phyloP scores from a whole-genome alignment of 345 rosid genomes.

The Arabidopsis suecica region DNA sequence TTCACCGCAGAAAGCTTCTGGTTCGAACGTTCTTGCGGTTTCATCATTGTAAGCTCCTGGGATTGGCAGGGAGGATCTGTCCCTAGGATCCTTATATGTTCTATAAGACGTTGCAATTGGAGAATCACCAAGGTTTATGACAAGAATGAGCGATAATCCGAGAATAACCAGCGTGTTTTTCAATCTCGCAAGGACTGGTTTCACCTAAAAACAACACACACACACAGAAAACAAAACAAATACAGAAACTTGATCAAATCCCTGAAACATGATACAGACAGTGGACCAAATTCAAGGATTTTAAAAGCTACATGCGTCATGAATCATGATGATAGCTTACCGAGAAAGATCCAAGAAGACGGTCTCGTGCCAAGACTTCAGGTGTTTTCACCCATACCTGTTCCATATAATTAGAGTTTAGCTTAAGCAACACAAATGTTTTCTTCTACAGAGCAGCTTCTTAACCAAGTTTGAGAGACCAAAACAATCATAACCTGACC shows the following conservation, averaged over 20 bases:
- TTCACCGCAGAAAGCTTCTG: conserved; percentile 87
- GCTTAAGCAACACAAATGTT: background rate
- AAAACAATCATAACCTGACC: conserved; percentile 66
- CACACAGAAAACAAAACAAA: background rate
- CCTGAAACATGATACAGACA: background rate
- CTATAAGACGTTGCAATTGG: conserved; percentile 47
- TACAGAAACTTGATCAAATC: background rate
- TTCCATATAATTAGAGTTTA: conserved; percentile 12
- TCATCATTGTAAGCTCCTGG: conserved; percentile 82
- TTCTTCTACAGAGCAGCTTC: background rate
- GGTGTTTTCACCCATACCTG: conserved; percentile 99
- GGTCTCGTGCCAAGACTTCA: conserved; percentile 83
- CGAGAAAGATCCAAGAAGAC: conserved; percentile 87
- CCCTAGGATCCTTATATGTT: conserved; percentile 43
- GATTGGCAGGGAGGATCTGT: conserved; percentile 51
- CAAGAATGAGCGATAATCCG: conserved; percentile 65
- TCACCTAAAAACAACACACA: conserved; percentile 59
- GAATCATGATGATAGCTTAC: conserved; percentile 53
- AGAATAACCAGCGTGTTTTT: conserved; percentile 79
- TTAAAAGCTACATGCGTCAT: too few species aligned
- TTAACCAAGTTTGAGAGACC: background rate
- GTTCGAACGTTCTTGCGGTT: conserved; percentile 83
- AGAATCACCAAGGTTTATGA: conserved; percentile 54
- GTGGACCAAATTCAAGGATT: background rate
- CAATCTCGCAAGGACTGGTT: conserved; percentile 77